phyloP scores from a whole-genome alignment of 441 rosid genomes.

The Adansonia madagascariensis region DNA sequence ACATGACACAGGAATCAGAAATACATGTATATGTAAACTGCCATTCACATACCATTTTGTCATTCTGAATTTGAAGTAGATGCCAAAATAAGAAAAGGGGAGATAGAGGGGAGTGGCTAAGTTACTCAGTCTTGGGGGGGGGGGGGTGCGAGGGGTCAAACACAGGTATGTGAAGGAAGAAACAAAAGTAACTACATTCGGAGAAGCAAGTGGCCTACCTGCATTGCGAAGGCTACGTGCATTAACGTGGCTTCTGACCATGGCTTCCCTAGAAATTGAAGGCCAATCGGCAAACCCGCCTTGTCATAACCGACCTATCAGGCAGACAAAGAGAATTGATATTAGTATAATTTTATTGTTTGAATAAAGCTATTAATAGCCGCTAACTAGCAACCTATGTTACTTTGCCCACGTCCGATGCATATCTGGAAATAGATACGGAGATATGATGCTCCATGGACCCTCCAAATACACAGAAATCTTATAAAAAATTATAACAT shows the following conservation, averaged over 20 bases:
- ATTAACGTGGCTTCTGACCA: conserved; percentile 78
- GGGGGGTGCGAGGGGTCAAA: no score
- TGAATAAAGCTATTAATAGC: background rate
- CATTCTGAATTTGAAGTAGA: background rate
- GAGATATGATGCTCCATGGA: no score
- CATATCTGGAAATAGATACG: no score
- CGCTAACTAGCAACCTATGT: background rate
- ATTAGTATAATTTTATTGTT: background rate
- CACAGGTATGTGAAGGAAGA: background rate
- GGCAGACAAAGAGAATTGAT: background rate
- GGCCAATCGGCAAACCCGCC: conserved; percentile 67
- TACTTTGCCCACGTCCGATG: no score
- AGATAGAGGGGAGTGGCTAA: background rate
- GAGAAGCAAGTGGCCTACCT: conserved; percentile 41
- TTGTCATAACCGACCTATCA: conserved; percentile 71
- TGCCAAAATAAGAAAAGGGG: background rate
- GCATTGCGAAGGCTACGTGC: conserved; percentile 62
- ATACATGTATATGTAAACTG: background rate
- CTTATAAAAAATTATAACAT: no score
- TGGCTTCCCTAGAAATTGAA: conserved; percentile 76
- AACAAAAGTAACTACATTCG: background rate
- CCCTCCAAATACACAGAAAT: no score
- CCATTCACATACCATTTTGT: background rate
- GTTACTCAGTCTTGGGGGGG: no score
- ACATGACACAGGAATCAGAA: background rate